Evolutionary conservation across 2,329 filamentous ascomycete species (phyloP), one percentile per base, ranked within the genome.

Genomic region (Coniosporium tulheliwenetii): DNA sequence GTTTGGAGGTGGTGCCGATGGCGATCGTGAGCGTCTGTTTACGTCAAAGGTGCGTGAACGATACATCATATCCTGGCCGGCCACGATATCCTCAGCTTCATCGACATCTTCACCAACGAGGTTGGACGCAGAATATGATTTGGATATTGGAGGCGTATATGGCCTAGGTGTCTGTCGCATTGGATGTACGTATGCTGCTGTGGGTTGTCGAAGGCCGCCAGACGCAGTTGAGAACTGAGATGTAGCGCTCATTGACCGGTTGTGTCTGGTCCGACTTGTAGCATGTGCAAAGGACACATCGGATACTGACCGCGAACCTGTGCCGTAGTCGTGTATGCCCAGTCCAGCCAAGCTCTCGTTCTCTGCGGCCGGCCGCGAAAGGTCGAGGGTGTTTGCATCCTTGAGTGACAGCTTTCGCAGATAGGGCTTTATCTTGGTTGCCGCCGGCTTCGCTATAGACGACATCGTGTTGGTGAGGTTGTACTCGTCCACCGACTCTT

Each of bases 81-180:
- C 57, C 47, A 67, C 60, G 43, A 66, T 56, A 43, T 64, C 61
- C 45, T 62, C 60, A 36, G 53, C 61, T 45, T 62, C 62, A 5
- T 62, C 63, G 13, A 61, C 56, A 14, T 63, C 54, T 42, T 65
- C 63, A 39, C 56, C 64, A 26, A 63, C 66, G 14, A 61, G 56
- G n/a, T 64, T 50, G 1, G 70, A 73, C 1, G 60, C 60, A 16
- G 70, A 64, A 39, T 66, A 64, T 1, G 70, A 70, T 39, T 64
- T 62, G 36, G 64, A 63, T 30, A 66, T 55, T 15, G 70, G 68
- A 33, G 71, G 69, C 3, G 69, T 72, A 55, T 69, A 73, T 8
- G 67, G 64, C 38, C 67, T 62, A 9, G 70, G 71, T 3, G 65
- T 66, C 48, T 73, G 71, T 40, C 70, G 67, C 62, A 75, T 68